phyloP scores from a whole-genome alignment of 768 basidiomycete species.

The Rhizopogon vulgaris region DNA sequence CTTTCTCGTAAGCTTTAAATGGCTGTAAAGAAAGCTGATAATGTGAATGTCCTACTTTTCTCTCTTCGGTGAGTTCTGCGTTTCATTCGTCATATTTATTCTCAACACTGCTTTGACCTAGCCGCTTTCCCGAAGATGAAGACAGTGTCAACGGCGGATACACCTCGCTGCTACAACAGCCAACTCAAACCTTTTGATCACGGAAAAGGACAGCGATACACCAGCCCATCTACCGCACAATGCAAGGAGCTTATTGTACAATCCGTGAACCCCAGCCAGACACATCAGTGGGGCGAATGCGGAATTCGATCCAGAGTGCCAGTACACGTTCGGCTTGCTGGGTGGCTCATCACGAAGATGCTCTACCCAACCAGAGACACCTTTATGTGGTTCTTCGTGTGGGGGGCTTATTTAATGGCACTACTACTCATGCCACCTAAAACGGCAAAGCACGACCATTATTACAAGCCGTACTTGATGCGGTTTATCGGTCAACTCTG shows the following conservation, averaged over 20 bases:
- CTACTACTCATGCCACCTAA: slow-evolving; percentile 12
- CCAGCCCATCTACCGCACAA: slow-evolving; percentile 17
- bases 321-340: slow-evolving; percentile 9
- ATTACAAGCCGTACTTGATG: slow-evolving; percentile 14
- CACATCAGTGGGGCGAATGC: not conserved
- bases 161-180: slow-evolving; percentile 8
- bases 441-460: not conserved
- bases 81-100: not conserved
- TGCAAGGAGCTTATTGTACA: slow-evolving; percentile 20
- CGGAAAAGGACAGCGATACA: slow-evolving; percentile 13
- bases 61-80: not conserved
- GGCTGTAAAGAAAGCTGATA: not conserved
- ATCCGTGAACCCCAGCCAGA: slow-evolving; percentile 11
- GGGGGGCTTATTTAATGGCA: slow-evolving; percentile 12
- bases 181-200: slow-evolving; percentile 14
- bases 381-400: slow-evolving; percentile 10
- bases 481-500: slow-evolving; percentile 18
- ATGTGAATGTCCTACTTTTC: too few relatives aligned
- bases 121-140: not conserved
- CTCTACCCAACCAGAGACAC: not conserved
- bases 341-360: slow-evolving; percentile 10
- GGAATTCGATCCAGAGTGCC: not conserved
- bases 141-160: too few relatives aligned
- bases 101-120: not conserved
- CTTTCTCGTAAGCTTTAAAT: not conserved